Evolutionary conservation across 495 filamentous ascomycete genomes (phyloP), one percentile per base, ranked within the genome.

Genomic region (Acidiella bohemica): DNA sequence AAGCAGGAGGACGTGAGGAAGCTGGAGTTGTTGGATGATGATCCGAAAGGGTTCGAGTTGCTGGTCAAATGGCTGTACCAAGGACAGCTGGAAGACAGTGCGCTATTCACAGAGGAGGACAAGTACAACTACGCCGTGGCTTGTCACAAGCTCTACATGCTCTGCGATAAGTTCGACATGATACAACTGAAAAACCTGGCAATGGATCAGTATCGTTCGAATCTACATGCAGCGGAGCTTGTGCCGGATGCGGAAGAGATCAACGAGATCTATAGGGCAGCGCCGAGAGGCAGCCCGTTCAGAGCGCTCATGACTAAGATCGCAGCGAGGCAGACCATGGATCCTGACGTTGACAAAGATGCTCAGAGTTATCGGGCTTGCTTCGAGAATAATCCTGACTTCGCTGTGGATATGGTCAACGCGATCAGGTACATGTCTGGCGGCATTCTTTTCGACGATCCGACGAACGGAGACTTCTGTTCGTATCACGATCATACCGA

Each of bases 41-140:
- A 65, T 37, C 59, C 66, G 2, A 37, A 52, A 4, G 66, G 65
- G 7, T 69, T 69, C 44, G 66, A 66, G 39, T 51, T 69, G 29
- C 51, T 69, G n/a, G 62, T 69, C 11, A 68, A 66, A 46, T 69
- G 66, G 64, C 51, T 69, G 12, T 69, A 69, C 34, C 66, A 69
- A 44, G 66, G 66, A 16, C 59, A 55, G 19, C 54, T 69, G 25
- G 66, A 68, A 33, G 61, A 67, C 41, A 59, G 62, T 13, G 55
- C 57, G 16, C 46, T 55, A 19, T 46, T 65, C 47, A 47, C 57
- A 5, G 53, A 62, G 19, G 56, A 65, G 6, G 51, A 56, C 35
- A 66, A 67, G 45, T 69, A 66, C 58, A 59, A 66, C 10, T 63
- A 67, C 38, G 66, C 66, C 16, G 62, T 64, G 25, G 59, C 58